Evolutionary conservation across 2,329 filamentous ascomycete genomes (phyloP).

Genomic region (Sordariomycetes sp.): DNA sequence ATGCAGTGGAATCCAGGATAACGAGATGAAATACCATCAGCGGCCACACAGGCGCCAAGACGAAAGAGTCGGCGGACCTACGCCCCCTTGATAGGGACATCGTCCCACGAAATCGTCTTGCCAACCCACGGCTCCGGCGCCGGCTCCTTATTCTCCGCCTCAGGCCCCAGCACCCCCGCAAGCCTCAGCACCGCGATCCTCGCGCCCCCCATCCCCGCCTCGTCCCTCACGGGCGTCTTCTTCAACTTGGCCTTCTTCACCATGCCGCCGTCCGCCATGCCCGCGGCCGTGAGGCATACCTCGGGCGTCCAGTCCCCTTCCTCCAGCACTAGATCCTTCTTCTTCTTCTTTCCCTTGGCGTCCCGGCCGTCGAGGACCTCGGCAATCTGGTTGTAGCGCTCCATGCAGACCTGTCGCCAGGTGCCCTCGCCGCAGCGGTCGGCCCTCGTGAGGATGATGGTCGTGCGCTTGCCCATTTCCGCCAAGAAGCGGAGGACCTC

Average conservation of each 20-base stretch:
- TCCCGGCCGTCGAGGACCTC: constrained; percentile 8
- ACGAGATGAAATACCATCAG: neutral
- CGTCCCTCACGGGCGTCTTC: constrained; percentile 11
- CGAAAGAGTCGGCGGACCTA: neutral
- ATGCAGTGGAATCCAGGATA: no score
- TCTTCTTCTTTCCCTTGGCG: constrained; percentile 13
- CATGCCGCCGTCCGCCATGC: constrained; percentile 16
- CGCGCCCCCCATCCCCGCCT: constrained; percentile 24
- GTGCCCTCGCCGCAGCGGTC: constrained; percentile 26
- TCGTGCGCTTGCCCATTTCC: constrained; percentile 26
- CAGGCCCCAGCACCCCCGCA: constrained; percentile 17
- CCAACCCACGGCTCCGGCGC: constrained; percentile 18
- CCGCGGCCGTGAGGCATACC: constrained; percentile 22
- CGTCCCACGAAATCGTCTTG: constrained; percentile 18
- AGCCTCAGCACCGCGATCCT: constrained; percentile 24
- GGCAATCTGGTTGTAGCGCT: constrained; percentile 14
- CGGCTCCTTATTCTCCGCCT: constrained; percentile 3
- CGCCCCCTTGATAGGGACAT: constrained; percentile 1
- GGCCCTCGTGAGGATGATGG: constrained; percentile 42
- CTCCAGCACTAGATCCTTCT: neutral
- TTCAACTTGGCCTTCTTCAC: constrained; percentile 10
- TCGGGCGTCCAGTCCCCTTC: constrained; percentile 16
- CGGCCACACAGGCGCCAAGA: neutral
- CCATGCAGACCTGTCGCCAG: constrained; percentile 13
- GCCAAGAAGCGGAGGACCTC: constrained; percentile 33